Base-by-base conservation (phyloP, 306 rosid genomes). In the Phaseolus lunatus region DNA sequence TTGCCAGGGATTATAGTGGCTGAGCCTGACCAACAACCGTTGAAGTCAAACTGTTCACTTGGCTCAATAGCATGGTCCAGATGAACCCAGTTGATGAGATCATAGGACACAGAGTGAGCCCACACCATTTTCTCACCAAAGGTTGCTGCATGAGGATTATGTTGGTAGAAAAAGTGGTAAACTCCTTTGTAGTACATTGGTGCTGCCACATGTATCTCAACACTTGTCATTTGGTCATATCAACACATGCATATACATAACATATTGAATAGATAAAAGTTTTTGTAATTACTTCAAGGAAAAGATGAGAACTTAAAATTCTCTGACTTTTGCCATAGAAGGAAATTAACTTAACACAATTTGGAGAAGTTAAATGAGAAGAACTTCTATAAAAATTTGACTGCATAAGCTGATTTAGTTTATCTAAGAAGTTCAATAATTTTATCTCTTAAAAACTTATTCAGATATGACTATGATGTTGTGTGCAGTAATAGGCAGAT, bases 141-240 rank as follows among this genome's bases (percentile, higher is more conserved):
- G 26, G 48, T 63, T 57, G 93, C 78, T 7, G 78, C 85, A 35
- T 70, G 19, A 16, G 93, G 90, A 39, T 89, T 89, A 43, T 75
- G 13, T 56, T 89, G 93, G 83, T 82, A 89, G 75, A 89, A 89
- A 5, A 89, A 58, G 56, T 87, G 93, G 74, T 89, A 89, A 24
- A 80, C 82, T 31, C 90, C 91, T 76, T 80, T 84, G 8, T 82
- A 84, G 74, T 77, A 83, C 87, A 89, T 75, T 10, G 93, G 69
- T 63, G 15, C 47, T 31, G 69, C 12, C 16, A 63, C 69, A 33
- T 8, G 22, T 33, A n/a, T 14, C 29, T 58, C 65, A 26, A 14
- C 65, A 26, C 19, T 26, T 26, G 2, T 23, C n/a, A 57, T 24
- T 5, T 19, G 1, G 7, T 31, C 37, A 31, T 31, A 31, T 31